Evolutionary conservation across 495 filamentous ascomycete genomes (phyloP).

Genomic region (Trichoderma reesei): DNA sequence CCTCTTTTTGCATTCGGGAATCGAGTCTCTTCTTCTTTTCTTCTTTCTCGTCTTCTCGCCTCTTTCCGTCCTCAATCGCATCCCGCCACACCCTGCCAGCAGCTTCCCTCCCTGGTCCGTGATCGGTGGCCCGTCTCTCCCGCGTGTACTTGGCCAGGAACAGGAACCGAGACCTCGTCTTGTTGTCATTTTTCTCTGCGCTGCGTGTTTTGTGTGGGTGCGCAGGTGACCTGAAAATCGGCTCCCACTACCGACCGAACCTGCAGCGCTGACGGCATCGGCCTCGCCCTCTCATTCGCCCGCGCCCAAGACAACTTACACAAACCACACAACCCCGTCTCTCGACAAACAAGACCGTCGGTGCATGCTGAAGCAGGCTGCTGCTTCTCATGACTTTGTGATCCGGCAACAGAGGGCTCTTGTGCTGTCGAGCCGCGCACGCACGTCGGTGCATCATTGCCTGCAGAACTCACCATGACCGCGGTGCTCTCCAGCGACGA

Average conservation of each 20-base stretch:
- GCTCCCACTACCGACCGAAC: conserved; percentile 5
- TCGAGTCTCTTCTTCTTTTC: neutral
- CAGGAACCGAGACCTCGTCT: neutral
- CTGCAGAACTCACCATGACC: conserved; percentile 29
- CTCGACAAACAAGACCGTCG: neutral
- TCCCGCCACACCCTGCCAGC: neutral
- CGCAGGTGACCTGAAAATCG: conserved; percentile 8
- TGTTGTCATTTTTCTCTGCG: neutral
- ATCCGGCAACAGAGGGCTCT: neutral
- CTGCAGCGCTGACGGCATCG: conserved; percentile 7
- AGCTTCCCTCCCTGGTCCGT: too few species aligned
- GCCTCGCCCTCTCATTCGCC: neutral
- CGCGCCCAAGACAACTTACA: conserved; percentile 8
- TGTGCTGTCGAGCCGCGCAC: neutral
- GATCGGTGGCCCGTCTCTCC: neutral
- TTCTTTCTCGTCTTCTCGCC: neutral
- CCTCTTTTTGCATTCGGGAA: too few species aligned
- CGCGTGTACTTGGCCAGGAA: neutral
- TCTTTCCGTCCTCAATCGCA: neutral
- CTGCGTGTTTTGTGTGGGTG: conserved; percentile 9
- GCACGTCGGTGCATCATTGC: neutral
- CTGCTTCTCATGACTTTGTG: neutral
- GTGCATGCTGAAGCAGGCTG: neutral
- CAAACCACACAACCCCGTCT: neutral
- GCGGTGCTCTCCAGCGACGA: conserved; percentile 38